phyloP scores from a whole-genome alignment of 257 asterid genomes.

The Perilla frutescens region DNA sequence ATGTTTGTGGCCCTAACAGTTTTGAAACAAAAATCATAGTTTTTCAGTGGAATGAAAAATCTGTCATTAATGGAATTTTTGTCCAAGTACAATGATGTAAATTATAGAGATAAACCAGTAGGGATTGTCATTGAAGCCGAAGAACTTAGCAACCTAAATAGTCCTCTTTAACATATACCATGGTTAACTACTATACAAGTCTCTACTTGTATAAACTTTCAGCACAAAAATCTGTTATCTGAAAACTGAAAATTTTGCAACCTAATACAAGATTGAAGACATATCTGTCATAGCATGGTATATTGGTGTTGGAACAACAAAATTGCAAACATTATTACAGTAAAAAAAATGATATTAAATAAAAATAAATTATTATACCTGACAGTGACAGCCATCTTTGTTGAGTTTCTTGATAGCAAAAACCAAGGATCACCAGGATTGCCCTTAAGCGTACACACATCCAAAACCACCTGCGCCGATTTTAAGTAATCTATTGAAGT shows the following conservation, averaged over 20 bases:
- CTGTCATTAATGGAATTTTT: no score
- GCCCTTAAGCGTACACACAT: conserved; percentile 66
- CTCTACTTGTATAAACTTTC: no score
- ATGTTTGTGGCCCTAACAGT: conserved; percentile 81
- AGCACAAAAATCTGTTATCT: no score
- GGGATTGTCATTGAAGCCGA: not conserved
- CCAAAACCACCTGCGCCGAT: conserved; percentile 97
- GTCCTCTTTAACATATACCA: not conserved
- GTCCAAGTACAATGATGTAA: no score
- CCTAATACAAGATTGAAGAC: no score
- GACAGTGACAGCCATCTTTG: conserved; percentile 56
- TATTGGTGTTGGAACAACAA: not conserved
- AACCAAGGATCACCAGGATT: conserved; percentile 49
- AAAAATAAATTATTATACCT: conserved; percentile 44
- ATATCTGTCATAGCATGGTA: not conserved
- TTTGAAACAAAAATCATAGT: conserved; percentile 17
- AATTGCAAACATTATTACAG: not conserved
- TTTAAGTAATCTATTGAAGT: conserved; percentile 65
- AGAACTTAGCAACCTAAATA: no score
- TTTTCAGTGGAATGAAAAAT: not conserved
- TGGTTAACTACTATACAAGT: not conserved
- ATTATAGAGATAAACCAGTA: no score
- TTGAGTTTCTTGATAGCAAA: conserved; percentile 92
- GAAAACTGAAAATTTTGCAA: no score
- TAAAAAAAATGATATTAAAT: not conserved